Base-by-base conservation (phyloP, 768 basidiomycete species). In the Lactarius sp. region DNA sequence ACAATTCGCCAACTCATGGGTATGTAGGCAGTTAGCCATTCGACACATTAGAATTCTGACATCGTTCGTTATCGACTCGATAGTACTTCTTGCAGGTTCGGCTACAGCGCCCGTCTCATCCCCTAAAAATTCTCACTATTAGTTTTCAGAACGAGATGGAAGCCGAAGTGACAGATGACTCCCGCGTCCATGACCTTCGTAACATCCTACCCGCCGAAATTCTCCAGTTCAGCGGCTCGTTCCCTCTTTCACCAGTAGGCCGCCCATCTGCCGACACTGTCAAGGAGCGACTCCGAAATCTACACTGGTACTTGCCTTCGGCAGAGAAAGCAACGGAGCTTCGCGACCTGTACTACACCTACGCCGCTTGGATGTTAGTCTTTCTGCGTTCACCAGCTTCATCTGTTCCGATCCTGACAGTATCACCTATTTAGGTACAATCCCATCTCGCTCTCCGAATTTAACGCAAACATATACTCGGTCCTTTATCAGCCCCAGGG, bases 41-140 rank as follows among this genome's bases (percentile, higher is more conserved):
- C 46, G 37, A 22, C 34, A 16, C 54, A 33, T 20, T 8, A 49
- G 51, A 12, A 27, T 64, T 57, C 61, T 71, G 36, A 70, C 65
- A 58, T 65, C 62, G 54, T 34, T 42, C 52, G 61, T 47, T 59
- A 59, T 65, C 61, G 18, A 27, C 44, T 36, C 37, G 59, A 18
- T 63, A 91, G 89, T 85, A 88, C 68, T 91, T 89, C 73, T 77
- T 90, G 46, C 86, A 89, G 80, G 89, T 86, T 71, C 70, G 78
- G 69, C n/a, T 34, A 27, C 49, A 41, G 31, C 46, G 31, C 49
- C 56, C 36, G 36, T 50, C 22, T 59, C 42, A 39, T 66, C 61
- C 66, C 54, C 55, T 44, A 22, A 46, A 37, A 39, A 65, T 59
- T 39, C 56, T 52, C 36, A 69, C 37, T 42, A 27, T 27, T 54